phyloP scores from a whole-genome alignment of 2,329 filamentous ascomycete species.

The Botrytis porri region DNA sequence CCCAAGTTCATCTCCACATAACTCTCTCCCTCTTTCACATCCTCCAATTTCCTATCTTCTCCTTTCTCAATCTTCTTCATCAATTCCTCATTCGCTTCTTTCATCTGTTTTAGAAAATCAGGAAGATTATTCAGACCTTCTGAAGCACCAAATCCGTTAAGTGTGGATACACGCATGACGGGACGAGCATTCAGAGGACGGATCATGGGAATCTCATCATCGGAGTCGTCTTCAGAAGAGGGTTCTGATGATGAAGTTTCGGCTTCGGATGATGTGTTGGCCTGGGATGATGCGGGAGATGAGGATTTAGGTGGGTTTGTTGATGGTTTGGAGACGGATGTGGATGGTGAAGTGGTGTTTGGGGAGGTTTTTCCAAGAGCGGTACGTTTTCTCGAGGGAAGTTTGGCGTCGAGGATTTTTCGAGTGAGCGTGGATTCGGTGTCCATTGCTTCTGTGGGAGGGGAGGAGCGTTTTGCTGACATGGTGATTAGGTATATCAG shows the following conservation, averaged over 20 bases:
- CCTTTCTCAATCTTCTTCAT: slow-evolving; percentile 22
- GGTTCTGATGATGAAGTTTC: background rate
- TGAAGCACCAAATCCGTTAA: slow-evolving; percentile 15
- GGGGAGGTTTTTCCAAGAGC: background rate
- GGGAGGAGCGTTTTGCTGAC: slow-evolving; percentile 10
- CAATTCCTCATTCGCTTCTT: slow-evolving; percentile 28
- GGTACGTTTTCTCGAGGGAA: slow-evolving; percentile 4
- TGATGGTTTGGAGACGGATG: background rate
- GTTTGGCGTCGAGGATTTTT: slow-evolving; percentile 7
- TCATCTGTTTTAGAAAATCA: slow-evolving; percentile 27
- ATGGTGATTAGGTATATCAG: slow-evolving; percentile 6
- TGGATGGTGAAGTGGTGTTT: background rate
- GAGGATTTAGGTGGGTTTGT: background rate
- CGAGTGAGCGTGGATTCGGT: background rate
- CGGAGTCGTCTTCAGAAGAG: background rate
- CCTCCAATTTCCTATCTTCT: slow-evolving; percentile 12
- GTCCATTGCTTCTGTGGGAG: slow-evolving; percentile 6
- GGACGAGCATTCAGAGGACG: slow-evolving; percentile 25
- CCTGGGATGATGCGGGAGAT: background rate
- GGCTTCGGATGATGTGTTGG: background rate
- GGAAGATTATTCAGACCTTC: slow-evolving; percentile 17
- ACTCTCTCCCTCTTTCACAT: slow-evolving; percentile 22
- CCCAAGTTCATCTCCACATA: slow-evolving; percentile 27
- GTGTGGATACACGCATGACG: slow-evolving; percentile 24
- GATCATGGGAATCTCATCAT: slow-evolving; percentile 22